Base-by-base conservation (phyloP, 1,284 basidiomycete species). In the Cutaneotrichosporon cavernicola region DNA sequence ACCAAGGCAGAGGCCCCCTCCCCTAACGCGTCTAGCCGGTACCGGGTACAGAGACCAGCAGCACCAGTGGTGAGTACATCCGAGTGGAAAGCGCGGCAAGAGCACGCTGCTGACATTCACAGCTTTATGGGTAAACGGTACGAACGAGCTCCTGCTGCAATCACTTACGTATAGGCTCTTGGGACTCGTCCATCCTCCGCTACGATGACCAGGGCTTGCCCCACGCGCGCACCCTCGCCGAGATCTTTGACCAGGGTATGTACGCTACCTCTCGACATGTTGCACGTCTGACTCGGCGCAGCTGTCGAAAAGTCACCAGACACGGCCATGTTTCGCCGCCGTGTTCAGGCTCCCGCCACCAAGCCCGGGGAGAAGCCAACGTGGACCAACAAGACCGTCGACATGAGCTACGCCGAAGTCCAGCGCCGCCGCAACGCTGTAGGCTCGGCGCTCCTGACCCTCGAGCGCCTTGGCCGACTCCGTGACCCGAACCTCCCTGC, bases 181-280 rank as follows among this genome's bases (percentile, higher is more conserved):
- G 60, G 60, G 62, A 64, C 58, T 16, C 52, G 5, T 60, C 62
- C 0, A 26, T 60, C 6, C 58, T 64, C n/a, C 52, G 51, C 40
- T 58, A 51, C 51, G 56, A 61, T 32, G 51, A 55, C 4, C 31
- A 64, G 13, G 63, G 63, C 18, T 40, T 47, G 13, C 46, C 63
- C 13, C 69, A 77, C 58, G 75, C 80, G 0, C 57, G 61, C 14
- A 76, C 76, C 11, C 67, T 78, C 3, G 71, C 70, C 62, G 75
- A 81, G 69, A 60, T 81, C 22, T 80, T 81, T 66, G 79, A 81
- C 40, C 70, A 77, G 58, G 73, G 79, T 80, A 53, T 56, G 77
- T 70, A 4, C 26, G 11, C n/a, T 34, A 4, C 36, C 5, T 40
- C 14, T 14, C 9, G 52, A 55, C 8, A 4, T 9, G 43, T 26